phyloP scores from a whole-genome alignment of 139 green algal genomes.

The Micractinium conductrix region DNA sequence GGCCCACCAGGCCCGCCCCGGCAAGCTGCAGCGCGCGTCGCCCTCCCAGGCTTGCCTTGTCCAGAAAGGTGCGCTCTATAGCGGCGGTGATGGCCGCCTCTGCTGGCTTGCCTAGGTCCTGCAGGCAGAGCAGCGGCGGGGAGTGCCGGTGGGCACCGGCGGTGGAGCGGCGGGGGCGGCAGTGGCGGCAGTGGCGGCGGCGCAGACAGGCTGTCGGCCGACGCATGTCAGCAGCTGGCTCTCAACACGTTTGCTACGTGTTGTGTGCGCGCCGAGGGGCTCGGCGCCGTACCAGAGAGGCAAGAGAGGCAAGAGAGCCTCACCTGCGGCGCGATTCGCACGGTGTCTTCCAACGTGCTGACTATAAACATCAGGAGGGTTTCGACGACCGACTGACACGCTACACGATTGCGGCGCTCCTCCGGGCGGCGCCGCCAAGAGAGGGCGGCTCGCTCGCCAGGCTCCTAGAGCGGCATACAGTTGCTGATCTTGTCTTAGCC shows the following conservation, averaged over 20 bases:
- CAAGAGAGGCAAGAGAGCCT: neutral
- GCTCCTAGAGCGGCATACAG: too few relatives aligned
- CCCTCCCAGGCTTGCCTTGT: slow-evolving; percentile 33
- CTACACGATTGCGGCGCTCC: too few relatives aligned
- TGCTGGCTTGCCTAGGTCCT: slow-evolving; percentile 71
- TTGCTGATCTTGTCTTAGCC: neutral
- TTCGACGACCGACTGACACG: too few relatives aligned
- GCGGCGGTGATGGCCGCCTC: slow-evolving; percentile 74
- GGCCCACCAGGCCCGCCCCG: neutral
- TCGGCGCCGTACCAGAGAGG: too few relatives aligned
- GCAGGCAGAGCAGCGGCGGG: neutral
- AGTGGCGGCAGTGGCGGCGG: neutral
- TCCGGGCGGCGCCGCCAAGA: too few relatives aligned
- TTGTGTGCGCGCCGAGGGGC: too few relatives aligned
- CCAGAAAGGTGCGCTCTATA: slow-evolving; percentile 74
- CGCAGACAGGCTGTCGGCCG: too few relatives aligned
- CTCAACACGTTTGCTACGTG: too few relatives aligned
- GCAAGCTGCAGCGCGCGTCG: neutral
- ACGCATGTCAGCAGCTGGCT: neutral
- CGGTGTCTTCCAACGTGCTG: slow-evolving; percentile 69
- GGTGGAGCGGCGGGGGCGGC: neutral
- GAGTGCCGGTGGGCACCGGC: too few relatives aligned
- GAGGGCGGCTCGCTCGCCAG: too few relatives aligned
- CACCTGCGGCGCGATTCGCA: slow-evolving; percentile 72
- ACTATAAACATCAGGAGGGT: slow-evolving; percentile 76